Percentiles rank a stretch among this genome's conserved stretches.
These are phyloP conservation scores for Acaromyces ingoldii DNA, from an alignment of 1,284 basidiomycete genomes.

Conservation along the genomic window DNA sequence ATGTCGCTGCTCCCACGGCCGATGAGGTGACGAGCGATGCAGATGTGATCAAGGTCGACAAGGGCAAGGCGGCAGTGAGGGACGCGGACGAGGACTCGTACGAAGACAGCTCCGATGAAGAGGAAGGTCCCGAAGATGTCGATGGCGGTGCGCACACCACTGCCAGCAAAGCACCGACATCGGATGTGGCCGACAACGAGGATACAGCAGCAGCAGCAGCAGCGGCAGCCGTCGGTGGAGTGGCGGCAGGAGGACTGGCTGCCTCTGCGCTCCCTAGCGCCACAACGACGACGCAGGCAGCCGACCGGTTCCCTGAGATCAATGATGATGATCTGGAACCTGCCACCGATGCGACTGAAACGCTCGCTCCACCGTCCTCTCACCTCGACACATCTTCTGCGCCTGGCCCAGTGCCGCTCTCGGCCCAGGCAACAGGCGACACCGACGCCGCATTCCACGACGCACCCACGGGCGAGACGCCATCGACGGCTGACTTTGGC, in stretches of 20 bases:
- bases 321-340: conserved; percentile 11
- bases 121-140: conserved; percentile 38
- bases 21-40: conserved; percentile 58
- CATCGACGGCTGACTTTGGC: not conserved
- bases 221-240: too few species aligned
- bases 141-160: conserved; percentile 10
- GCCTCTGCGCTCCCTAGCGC: not conserved
- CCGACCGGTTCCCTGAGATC: conserved; percentile 16
- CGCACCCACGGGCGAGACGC: not conserved
- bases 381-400: not conserved
- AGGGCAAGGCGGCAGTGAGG: conserved; percentile 18
- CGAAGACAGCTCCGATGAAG: conserved; percentile 36
- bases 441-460: conserved; percentile 12
- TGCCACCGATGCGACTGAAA: too few species aligned
- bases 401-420: not conserved
- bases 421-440: conserved; percentile 1
- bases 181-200: not conserved
- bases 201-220: conserved; percentile 12
- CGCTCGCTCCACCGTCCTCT: too few species aligned
- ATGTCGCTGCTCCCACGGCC: conserved; percentile 23
- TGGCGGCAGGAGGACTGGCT: too few species aligned
- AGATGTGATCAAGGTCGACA: conserved; percentile 53
- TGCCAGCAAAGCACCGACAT: conserved; percentile 1
- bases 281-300: conserved; percentile 4
- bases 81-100: conserved; percentile 30